These are phyloP conservation scores for Torrubiella hemipterigena DNA, from an alignment of 2,329 filamentous ascomycete species.

Conservation along the genomic window DNA sequence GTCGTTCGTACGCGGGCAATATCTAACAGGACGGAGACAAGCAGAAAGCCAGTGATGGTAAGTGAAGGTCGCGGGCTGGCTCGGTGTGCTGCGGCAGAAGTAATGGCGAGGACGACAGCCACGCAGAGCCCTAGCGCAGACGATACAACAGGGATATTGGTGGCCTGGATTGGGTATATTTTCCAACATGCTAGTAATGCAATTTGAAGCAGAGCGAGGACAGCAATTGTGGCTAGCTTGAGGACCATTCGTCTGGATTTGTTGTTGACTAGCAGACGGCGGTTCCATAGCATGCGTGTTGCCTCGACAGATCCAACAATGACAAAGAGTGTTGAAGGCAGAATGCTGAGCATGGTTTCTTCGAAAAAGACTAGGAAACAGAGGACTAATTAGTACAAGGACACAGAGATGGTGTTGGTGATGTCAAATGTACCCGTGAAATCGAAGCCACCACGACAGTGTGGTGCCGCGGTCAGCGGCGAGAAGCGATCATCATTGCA, in stretches of 20 bases:
- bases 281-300: background rate
- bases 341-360: background rate
- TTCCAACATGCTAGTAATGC: too few relatives aligned
- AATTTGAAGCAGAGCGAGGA: background rate
- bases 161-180: too few relatives aligned
- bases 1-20: conserved; percentile 29
- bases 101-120: conserved; percentile 5
- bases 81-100: conserved; percentile 30
- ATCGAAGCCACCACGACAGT: background rate
- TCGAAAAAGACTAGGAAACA: background rate
- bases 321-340: background rate
- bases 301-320: background rate
- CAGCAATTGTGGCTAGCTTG: background rate
- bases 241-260: background rate
- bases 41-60: conserved; percentile 32
- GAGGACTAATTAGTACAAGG: too few relatives aligned
- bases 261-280: background rate
- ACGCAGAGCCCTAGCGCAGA: conserved; percentile 4
- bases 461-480: too few relatives aligned
- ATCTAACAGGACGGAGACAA: conserved; percentile 31
- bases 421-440: too few relatives aligned
- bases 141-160: background rate
- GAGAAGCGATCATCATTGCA: too few relatives aligned
- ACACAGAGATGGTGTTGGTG: too few relatives aligned
- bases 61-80: conserved; percentile 31